Evolutionary conservation across 2,329 filamentous ascomycete genomes (phyloP).

Genomic region (Paramyrothecium roridum): DNA sequence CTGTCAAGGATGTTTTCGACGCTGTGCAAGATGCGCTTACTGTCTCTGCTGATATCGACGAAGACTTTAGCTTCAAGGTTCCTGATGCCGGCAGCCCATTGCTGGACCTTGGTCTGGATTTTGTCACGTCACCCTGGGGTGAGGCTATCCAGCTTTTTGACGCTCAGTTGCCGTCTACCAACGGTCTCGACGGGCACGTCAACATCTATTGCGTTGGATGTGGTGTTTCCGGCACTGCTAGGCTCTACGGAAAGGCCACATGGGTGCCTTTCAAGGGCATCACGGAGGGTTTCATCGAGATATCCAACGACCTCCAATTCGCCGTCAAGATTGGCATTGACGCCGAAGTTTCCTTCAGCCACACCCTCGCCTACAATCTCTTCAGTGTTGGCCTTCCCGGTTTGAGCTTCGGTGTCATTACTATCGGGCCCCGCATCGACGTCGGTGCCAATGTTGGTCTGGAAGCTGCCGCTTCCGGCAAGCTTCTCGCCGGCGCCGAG

Average conservation of each 20-base stretch:
- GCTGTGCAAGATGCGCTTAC: conserved; percentile 1
- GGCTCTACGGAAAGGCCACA: conserved; percentile 18
- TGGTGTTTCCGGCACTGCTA: conserved; percentile 20
- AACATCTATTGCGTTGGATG: conserved; percentile 25
- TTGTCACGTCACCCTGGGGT: conserved; percentile 23
- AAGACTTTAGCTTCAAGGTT: conserved; percentile 13
- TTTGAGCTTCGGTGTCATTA: conserved; percentile 19
- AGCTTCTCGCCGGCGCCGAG: conserved; percentile 24
- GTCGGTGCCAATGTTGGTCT: conserved; percentile 17
- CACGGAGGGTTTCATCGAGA: conserved; percentile 18
- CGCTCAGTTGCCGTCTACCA: conserved; percentile 10
- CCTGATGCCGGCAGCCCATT: conserved; percentile 13
- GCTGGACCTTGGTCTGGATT: conserved; percentile 11
- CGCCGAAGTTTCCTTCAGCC: conserved; percentile 15
- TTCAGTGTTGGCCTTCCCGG: conserved; percentile 18
- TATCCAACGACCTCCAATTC: conserved; percentile 17
- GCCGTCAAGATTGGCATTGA: conserved; percentile 26
- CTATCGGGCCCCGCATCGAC: conserved; percentile 18
- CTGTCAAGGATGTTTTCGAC: conserved; percentile 1
- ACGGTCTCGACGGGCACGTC: conserved; percentile 4
- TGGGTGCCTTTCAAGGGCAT: conserved; percentile 20
- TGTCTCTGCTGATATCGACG: conserved; percentile 9
- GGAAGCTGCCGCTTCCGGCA: conserved; percentile 17
- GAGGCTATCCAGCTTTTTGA: conserved; percentile 22
- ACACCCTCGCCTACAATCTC: conserved; percentile 15